Evolutionary conservation across 768 basidiomycete species (phyloP).

Genomic region (button mushroom (Agaricus bisporus)): DNA sequence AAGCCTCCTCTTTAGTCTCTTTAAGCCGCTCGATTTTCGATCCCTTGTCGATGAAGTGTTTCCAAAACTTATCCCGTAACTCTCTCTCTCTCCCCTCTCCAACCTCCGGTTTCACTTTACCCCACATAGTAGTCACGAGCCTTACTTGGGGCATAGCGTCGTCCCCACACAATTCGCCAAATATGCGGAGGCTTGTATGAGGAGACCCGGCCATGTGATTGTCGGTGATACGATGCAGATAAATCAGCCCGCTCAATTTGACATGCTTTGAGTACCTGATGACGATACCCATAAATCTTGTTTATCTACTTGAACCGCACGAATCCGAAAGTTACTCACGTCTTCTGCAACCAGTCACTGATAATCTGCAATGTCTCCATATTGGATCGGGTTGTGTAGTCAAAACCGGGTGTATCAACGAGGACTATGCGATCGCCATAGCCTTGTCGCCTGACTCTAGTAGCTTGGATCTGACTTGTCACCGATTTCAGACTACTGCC

Average conservation of each 20-base stretch:
- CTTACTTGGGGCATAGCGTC: slow-evolving; percentile 10
- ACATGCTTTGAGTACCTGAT: slow-evolving; percentile 10
- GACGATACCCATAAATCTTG: not conserved
- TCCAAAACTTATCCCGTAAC: slow-evolving; percentile 39
- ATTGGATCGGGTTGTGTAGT: slow-evolving; percentile 25
- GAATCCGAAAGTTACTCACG: not conserved
- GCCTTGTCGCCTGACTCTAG: slow-evolving; percentile 17
- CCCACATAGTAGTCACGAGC: slow-evolving; percentile 15
- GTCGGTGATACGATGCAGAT: slow-evolving; percentile 13
- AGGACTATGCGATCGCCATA: slow-evolving; percentile 22
- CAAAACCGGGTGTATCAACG: slow-evolving; percentile 32
- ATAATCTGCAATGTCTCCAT: slow-evolving; percentile 11
- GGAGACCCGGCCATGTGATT: slow-evolving; percentile 12
- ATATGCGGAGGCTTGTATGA: slow-evolving; percentile 9
- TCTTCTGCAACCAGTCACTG: slow-evolving; percentile 12
- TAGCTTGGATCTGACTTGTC: slow-evolving; percentile 29
- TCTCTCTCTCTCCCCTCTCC: slow-evolving; percentile 36
- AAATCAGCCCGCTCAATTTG: slow-evolving; percentile 11
- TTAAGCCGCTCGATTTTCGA: slow-evolving; percentile 20
- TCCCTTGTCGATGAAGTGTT: slow-evolving; percentile 39
- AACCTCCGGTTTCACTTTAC: slow-evolving; percentile 25
- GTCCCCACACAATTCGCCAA: slow-evolving; percentile 14
- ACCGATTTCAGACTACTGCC: slow-evolving; percentile 26
- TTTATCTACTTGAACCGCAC: not conserved
- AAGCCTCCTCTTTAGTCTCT: slow-evolving; percentile 17